Evolutionary conservation across 805 yeast genomes (phyloP).

Genomic region (Hanseniaspora mollemarum): DNA sequence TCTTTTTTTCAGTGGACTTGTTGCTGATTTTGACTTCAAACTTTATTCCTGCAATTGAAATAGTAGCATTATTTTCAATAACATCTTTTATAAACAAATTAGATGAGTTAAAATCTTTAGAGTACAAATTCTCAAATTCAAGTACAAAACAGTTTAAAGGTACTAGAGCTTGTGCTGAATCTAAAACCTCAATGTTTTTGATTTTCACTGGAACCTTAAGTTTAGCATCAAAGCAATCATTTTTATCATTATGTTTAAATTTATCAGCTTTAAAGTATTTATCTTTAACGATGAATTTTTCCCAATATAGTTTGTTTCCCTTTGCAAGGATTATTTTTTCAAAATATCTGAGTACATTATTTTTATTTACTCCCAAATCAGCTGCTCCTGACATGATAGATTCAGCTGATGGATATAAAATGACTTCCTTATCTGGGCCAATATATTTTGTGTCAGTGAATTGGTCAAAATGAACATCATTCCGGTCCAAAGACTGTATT

Average conservation of each 20-base stretch:
- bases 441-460: neutral
- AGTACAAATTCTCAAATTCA: neutral
- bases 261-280: neutral
- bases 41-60: neutral
- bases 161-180: slow-evolving; percentile 7
- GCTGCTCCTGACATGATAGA: slow-evolving; percentile 3
- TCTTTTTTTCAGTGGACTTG: neutral
- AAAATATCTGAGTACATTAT: neutral
- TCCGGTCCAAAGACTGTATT: neutral
- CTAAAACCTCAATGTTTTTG: neutral
- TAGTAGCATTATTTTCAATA: neutral
- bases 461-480: neutral
- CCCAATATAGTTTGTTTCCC: neutral
- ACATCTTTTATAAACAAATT: neutral
- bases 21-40: neutral
- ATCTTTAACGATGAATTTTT: neutral
- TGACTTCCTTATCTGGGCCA: neutral
- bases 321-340: neutral
- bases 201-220: neutral
- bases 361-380: neutral
- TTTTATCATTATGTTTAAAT: neutral
- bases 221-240: neutral
- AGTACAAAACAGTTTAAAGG: slow-evolving; percentile 5
- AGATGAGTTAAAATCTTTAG: slow-evolving; percentile 1
- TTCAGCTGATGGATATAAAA: slow-evolving; percentile 2